phyloP scores from a whole-genome alignment of 192 early-diverging fungal species.

The Linnemannia schmuckeri region DNA sequence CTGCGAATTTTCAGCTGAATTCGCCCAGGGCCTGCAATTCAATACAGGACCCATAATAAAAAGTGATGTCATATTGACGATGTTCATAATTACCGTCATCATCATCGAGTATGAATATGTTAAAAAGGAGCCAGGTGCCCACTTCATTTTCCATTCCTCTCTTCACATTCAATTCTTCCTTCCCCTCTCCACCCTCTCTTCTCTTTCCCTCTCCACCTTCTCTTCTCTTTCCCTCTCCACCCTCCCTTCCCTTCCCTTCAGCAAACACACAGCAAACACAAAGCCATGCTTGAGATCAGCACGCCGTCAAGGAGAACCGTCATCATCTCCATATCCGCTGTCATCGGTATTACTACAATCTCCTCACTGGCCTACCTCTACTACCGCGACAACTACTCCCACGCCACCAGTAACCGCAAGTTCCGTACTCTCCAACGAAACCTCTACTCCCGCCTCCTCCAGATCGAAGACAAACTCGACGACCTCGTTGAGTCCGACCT shows the following conservation, averaged over 20 bases:
- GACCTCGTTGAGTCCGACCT: slow-evolving; percentile 23
- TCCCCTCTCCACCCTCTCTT: neutral
- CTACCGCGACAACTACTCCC: slow-evolving; percentile 12
- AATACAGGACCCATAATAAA: no score
- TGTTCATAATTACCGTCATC: neutral
- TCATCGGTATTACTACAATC: slow-evolving; percentile 33
- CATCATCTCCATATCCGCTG: slow-evolving; percentile 33
- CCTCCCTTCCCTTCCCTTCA: neutral
- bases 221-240: neutral
- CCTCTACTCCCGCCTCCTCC: slow-evolving; percentile 28
- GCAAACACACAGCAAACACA: neutral
- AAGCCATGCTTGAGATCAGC: slow-evolving; percentile 9
- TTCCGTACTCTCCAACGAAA: slow-evolving; percentile 17
- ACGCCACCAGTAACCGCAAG: neutral
- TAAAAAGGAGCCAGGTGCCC: neutral
- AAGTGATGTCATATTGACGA: neutral
- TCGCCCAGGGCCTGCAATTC: neutral
- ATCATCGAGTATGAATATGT: neutral
- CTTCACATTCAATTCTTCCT: neutral
- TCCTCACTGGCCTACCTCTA: slow-evolving; percentile 32
- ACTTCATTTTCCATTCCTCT: neutral
- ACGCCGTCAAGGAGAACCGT: slow-evolving; percentile 24
- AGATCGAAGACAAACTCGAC: slow-evolving; percentile 24
- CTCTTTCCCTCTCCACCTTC: neutral
- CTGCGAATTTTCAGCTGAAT: neutral